These are phyloP conservation scores for Yarrowia sp. DNA, from an alignment of 805 yeast species.

Conservation along the genomic window DNA sequence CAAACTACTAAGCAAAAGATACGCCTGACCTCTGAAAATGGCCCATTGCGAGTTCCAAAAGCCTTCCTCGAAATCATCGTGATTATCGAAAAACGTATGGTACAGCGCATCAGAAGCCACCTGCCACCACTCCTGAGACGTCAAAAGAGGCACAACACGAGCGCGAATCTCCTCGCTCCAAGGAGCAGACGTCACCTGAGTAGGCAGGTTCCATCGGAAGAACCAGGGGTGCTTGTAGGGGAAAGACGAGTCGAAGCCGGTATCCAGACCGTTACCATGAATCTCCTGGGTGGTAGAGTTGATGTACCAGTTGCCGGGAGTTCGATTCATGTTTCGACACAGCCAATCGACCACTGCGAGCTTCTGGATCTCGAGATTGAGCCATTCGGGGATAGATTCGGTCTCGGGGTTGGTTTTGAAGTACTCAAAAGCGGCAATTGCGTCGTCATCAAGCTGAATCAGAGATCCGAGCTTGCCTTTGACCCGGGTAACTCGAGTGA, in stretches of 20 bases:
- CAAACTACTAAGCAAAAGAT: not conserved
- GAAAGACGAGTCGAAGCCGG: slow-evolving; percentile 1
- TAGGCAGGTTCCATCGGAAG: slow-evolving; percentile 6
- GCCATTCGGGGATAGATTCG: not conserved
- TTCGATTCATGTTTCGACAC: slow-evolving; percentile 9
- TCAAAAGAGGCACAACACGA: slow-evolving; percentile 1
- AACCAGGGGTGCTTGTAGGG: slow-evolving; percentile 22
- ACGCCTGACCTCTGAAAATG: slow-evolving; percentile 20
- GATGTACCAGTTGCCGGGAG: slow-evolving; percentile 18
- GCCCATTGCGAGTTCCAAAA: slow-evolving; percentile 24
- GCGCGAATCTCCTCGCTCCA: slow-evolving; percentile 9
- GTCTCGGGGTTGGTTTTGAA: not conserved
- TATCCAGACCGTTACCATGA: slow-evolving; percentile 15
- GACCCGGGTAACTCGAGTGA: not conserved
- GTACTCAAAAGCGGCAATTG: slow-evolving; percentile 6
- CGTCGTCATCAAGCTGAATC: not conserved
- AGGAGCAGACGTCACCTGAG: not conserved
- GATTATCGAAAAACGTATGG: slow-evolving; percentile 12
- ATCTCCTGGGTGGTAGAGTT: not conserved
- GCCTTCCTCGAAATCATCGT: slow-evolving; percentile 15
- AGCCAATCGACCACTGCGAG: slow-evolving; percentile 17
- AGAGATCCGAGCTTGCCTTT: not conserved
- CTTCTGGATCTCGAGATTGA: slow-evolving; percentile 9
- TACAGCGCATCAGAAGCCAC: slow-evolving; percentile 8
- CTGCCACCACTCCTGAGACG: slow-evolving; percentile 11